Evolutionary conservation across 345 rosid species (phyloP), one percentile per base, ranked within the genome.

Genomic region (Eutrema yunnanense): DNA sequence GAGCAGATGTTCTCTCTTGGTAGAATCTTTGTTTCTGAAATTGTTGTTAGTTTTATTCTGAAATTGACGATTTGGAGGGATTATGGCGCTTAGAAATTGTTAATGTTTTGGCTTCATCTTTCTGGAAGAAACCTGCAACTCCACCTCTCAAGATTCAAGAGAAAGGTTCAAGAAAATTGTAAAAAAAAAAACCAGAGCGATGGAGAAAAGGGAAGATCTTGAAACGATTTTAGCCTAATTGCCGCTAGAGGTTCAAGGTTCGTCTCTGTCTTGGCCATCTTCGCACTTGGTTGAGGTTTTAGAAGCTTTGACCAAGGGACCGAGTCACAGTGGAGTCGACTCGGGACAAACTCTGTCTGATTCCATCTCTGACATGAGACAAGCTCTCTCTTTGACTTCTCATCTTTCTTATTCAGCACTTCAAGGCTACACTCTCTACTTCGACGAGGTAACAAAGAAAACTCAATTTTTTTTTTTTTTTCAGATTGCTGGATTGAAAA

Each of bases 381-480:
- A 40, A 59, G 69, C 90, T 40, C 85, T 89, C 19, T 67, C 84
- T 56, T 76, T 82, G 70, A 76, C 80, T 19, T 74, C 72, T 36
- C 36, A 79, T 26, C 78, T 84, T 53, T 75, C 85, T 52, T 80
- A 63, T 59, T 77, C 30, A 53, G 62, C 90, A 32, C 72, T 66
- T 32, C 61, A 75, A 48, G 96, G 93, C 34, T 87, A 84, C 56
- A 73, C 86, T 27, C 85, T 84, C 71, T 88, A 78, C 87, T 90
- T 92, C 53, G 92, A 90, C 52, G 89, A 84, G 80, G 95, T 86
- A 55, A 54, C 14, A 7, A 48, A 16, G 13, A 10, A 8, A 19
- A 10, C 13, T 16, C 5, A n/a, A n/a, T n/a, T n/a, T n/a, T 16
- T 13, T 57, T 4, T 29, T 3, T 47, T 32, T 42, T 51, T 34